Conservation (phyloP, 2,329 filamentous ascomycete genomes). For the Aspergillus unguis region DNA sequence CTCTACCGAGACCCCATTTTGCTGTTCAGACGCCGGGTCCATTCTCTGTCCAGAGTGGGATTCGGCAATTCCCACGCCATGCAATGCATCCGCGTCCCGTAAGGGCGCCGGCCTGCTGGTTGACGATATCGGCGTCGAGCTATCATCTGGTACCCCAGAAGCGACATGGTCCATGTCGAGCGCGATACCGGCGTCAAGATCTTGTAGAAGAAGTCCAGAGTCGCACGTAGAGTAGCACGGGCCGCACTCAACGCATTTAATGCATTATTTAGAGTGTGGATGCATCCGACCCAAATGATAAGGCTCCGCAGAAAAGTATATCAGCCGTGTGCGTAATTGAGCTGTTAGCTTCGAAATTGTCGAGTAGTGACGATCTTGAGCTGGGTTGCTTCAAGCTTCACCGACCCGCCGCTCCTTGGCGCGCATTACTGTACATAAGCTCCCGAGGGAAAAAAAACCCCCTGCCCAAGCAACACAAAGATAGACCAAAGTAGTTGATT, state of each 20-base stretch:
- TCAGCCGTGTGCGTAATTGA: neutral
- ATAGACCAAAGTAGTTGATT: neutral
- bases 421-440: neutral
- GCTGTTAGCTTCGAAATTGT: neutral
- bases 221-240: constrained; percentile 13
- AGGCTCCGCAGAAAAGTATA: neutral
- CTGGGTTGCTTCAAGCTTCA: constrained; percentile 5
- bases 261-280: constrained; percentile 12
- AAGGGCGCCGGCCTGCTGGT: constrained; percentile 13
- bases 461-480: neutral
- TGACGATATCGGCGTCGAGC: constrained; percentile 17
- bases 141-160: constrained; percentile 22
- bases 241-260: constrained; percentile 5
- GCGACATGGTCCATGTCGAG: constrained; percentile 32
- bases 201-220: constrained; percentile 5
- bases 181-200: constrained; percentile 9
- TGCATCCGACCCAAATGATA: neutral
- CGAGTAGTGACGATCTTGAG: neutral
- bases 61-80: constrained; percentile 7
- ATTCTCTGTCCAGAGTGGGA: constrained; percentile 10
- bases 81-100: constrained; percentile 13
- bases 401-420: constrained; percentile 9
- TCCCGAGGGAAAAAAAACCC: neutral
- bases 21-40: constrained; percentile 10
- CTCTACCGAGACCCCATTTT: neutral